Percentiles rank a stretch among this genome's conserved stretches.
Evolutionary conservation across 495 filamentous ascomycete species (phyloP).

Genomic region (Cetradonia linearis): DNA sequence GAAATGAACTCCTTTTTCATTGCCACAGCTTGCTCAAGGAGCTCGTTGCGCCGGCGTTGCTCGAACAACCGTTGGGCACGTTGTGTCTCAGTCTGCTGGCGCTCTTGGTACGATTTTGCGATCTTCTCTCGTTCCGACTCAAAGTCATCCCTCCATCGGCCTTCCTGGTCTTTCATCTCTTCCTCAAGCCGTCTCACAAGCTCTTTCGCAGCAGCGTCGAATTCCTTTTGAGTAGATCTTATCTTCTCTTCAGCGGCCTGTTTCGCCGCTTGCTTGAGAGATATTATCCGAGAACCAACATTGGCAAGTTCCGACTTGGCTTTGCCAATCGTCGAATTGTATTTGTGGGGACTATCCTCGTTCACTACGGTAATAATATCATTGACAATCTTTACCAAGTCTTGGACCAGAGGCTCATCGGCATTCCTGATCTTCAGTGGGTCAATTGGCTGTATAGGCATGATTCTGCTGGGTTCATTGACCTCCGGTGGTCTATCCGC

Average conservation of each 20-base stretch:
- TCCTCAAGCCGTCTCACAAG: constrained; percentile 59
- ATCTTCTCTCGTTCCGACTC: constrained; percentile 77
- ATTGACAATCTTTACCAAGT: constrained; percentile 91
- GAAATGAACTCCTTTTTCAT: constrained; percentile 73
- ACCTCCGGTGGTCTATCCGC: constrained; percentile 40
- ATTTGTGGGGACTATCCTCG: constrained; percentile 65
- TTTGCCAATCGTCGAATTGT: constrained; percentile 61
- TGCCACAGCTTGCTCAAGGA: constrained; percentile 82
- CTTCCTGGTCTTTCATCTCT: constrained; percentile 63
- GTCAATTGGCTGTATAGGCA: constrained; percentile 58
- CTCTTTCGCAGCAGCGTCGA: constrained; percentile 71
- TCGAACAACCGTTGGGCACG: constrained; percentile 65
- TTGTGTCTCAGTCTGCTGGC: constrained; percentile 64
- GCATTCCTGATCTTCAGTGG: constrained; percentile 60
- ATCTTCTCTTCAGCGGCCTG: constrained; percentile 70
- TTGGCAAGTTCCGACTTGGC: constrained; percentile 75
- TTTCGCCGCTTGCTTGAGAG: constrained; percentile 54
- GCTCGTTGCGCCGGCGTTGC: constrained; percentile 67
- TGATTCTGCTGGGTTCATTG: constrained; percentile 48
- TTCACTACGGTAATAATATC: constrained; percentile 90
- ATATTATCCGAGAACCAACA: constrained; percentile 61
- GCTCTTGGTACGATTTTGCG: constrained; percentile 61
- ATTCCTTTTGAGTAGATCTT: constrained; percentile 56
- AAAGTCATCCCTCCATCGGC: constrained; percentile 76
- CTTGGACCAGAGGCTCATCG: constrained; percentile 78